Evolutionary conservation across 1,284 basidiomycete genomes (phyloP), one percentile per base, ranked within the genome.

Genomic region (Trametes sp.): DNA sequence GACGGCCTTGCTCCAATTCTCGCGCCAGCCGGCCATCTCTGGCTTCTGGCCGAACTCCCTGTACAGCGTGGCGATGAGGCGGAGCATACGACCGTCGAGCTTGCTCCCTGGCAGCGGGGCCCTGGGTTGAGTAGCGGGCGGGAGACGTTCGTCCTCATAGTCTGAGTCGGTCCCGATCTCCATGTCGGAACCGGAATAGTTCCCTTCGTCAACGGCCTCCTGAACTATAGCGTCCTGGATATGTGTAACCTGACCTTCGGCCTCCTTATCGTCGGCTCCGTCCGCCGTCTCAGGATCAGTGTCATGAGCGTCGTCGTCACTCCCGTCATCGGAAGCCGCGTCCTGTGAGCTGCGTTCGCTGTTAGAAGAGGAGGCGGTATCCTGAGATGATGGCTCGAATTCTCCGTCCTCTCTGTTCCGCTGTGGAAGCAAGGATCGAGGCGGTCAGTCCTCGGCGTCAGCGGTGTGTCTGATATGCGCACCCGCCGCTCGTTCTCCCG

Each of bases 21-120:
- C 4, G 26, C 19, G 11, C 23, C 21, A 24, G 7, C 11, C 44
- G 24, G 23, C 8, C 23, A 45, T 4, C 7, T 10, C 44, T 24
- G 11, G 44, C 23, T 45, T 10, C 16, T 23, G 2, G 23, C 6
- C 6, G 21, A 41, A 31, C 9, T 19, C 24, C 35, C 26, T 38
- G 35, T 24, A 41, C 16, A 48, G 44, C 44, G 16, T 2, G n/a
- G 51, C 58, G 28, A 59, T 54, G 33, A 16, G 50, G 26, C 26
- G 36, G 2, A 59, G 44, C 52, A 11, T 28, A n/a, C 10, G 24
- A 13, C 7, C 24, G 24, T 1, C 16, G 45, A 46, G 10, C 14
- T 7, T 16, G 13, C 14, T 46, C 9, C n/a, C 19, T 6, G 23
- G 23, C 24, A 46, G 45, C 9, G 23, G 4, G 6, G 5, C 31